Evolutionary conservation across 768 basidiomycete genomes (phyloP).

Genomic region (Mycena filopes): DNA sequence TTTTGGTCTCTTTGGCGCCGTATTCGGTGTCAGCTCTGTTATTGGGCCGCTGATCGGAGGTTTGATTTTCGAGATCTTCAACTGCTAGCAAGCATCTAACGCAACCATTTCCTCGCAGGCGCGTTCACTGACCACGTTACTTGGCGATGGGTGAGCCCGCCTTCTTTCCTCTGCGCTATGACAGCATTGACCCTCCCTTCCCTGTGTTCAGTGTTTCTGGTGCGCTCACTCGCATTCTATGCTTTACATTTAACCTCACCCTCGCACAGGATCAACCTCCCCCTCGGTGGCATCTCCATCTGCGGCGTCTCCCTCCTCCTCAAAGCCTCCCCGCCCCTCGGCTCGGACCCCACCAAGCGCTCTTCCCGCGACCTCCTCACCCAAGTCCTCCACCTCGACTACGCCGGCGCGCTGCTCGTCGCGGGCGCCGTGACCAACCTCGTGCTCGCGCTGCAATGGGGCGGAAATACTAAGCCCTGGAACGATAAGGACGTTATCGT

Average conservation of each 20-base stretch:
- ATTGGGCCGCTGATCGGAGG: too few relatives aligned
- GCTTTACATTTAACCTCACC: neutral
- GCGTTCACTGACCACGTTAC: too few relatives aligned
- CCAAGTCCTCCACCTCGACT: conserved; percentile 44
- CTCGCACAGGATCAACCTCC: conserved; percentile 14
- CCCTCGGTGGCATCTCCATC: conserved; percentile 27
- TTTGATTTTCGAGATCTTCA: too few relatives aligned
- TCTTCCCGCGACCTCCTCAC: conserved; percentile 1
- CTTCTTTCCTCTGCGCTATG: too few relatives aligned
- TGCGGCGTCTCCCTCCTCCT: conserved; percentile 17
- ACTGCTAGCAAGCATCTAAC: too few relatives aligned
- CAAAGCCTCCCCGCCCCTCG: conserved; percentile 17
- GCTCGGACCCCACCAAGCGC: conserved; percentile 11
- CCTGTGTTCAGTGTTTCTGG: conserved; percentile 23
- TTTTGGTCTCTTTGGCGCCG: too few relatives aligned
- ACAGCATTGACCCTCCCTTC: neutral
- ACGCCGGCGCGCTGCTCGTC: conserved; percentile 49
- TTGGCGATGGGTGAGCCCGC: too few relatives aligned
- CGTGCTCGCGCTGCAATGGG: conserved; percentile 55
- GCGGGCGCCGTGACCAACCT: conserved; percentile 46
- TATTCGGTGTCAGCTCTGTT: too few relatives aligned
- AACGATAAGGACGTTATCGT: conserved; percentile 27
- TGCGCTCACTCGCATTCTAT: neutral
- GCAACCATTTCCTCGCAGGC: too few relatives aligned
- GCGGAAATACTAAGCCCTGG: conserved; percentile 56